phyloP scores from a whole-genome alignment of 2,329 filamentous ascomycete genomes.

The Microdochium bolleyi region DNA sequence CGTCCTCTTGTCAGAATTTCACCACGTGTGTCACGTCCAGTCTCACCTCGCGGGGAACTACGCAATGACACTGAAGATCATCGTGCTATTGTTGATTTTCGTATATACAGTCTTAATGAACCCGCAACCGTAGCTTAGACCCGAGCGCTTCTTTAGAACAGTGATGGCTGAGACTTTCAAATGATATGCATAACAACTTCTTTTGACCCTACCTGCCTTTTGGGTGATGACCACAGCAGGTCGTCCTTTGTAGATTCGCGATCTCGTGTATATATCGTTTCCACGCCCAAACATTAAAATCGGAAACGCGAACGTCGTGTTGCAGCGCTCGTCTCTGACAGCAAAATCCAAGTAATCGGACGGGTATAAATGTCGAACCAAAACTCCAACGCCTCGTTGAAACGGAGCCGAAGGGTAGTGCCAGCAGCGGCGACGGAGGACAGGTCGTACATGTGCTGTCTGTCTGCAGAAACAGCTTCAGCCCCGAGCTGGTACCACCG shows the following conservation, averaged over 20 bases:
- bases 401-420: neutral
- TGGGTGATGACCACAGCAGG: too few relatives aligned
- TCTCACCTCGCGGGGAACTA: too few relatives aligned
- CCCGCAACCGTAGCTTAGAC: too few relatives aligned
- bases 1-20: too few relatives aligned
- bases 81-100: neutral
- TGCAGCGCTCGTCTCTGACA: neutral
- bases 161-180: too few relatives aligned
- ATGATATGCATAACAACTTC: too few relatives aligned
- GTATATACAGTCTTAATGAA: neutral
- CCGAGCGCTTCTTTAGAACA: too few relatives aligned
- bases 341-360: neutral
- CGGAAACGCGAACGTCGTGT: neutral
- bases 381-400: neutral
- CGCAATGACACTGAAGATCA: too few relatives aligned
- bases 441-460: neutral
- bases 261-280: too few relatives aligned
- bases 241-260: too few relatives aligned
- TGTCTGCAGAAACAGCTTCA: neutral
- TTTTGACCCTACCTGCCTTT: too few relatives aligned
- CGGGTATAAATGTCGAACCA: constrained; percentile 1
- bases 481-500: neutral
- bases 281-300: neutral
- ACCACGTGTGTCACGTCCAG: too few relatives aligned
- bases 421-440: neutral